Evolutionary conservation across 2,329 filamentous ascomycete genomes (phyloP).

Genomic region (Ceratocystis eucalypticola): DNA sequence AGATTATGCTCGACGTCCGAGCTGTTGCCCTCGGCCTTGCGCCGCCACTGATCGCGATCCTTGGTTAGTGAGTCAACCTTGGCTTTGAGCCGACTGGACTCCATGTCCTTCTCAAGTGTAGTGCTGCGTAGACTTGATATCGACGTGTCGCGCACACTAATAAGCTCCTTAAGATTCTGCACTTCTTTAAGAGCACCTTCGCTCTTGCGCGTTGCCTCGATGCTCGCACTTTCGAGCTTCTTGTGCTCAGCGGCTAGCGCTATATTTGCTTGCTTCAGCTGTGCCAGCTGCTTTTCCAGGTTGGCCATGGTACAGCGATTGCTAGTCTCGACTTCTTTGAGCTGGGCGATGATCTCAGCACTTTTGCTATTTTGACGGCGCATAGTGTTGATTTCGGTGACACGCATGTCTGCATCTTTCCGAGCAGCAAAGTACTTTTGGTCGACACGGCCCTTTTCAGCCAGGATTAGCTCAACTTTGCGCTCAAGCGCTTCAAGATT

Average conservation of each 20-base stretch:
- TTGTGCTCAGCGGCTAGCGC: slow-evolving; percentile 58
- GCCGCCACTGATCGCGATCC: slow-evolving; percentile 74
- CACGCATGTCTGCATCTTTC: slow-evolving; percentile 79
- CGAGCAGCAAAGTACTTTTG: slow-evolving; percentile 96
- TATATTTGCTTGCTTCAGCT: slow-evolving; percentile 67
- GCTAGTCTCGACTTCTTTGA: slow-evolving; percentile 79
- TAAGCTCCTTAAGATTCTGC: slow-evolving; percentile 56
- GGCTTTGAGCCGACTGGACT: slow-evolving; percentile 66
- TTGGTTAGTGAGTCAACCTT: slow-evolving; percentile 67
- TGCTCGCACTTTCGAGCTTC: slow-evolving; percentile 55
- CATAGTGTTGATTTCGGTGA: slow-evolving; percentile 64
- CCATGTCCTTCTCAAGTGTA: slow-evolving; percentile 51
- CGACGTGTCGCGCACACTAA: slow-evolving; percentile 61
- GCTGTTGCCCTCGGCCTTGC: slow-evolving; percentile 66
- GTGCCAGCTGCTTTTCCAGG: slow-evolving; percentile 78
- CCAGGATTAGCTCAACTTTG: slow-evolving; percentile 55
- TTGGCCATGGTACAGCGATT: slow-evolving; percentile 65
- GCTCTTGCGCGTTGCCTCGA: slow-evolving; percentile 54
- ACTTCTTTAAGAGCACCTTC: slow-evolving; percentile 67
- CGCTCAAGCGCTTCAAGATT: slow-evolving; percentile 68
- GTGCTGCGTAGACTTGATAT: slow-evolving; percentile 40
- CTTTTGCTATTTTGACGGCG: slow-evolving; percentile 77
- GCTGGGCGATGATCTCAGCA: slow-evolving; percentile 79
- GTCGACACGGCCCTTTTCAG: slow-evolving; percentile 91
- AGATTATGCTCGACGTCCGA: slow-evolving; percentile 75